phyloP scores from a whole-genome alignment of 768 basidiomycete species.

The Macrolepiota fuliginosa region DNA sequence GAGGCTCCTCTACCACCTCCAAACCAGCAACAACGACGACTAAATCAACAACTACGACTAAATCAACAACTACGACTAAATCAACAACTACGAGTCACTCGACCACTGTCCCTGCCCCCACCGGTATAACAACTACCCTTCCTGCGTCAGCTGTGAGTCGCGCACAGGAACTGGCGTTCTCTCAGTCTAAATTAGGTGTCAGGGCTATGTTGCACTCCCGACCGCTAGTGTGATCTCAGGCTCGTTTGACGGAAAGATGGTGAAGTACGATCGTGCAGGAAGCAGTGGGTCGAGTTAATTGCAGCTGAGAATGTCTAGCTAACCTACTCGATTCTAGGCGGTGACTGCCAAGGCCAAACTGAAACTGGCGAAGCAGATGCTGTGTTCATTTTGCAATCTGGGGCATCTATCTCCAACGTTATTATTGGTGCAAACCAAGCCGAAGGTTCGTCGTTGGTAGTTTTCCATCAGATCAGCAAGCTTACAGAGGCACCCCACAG shows the following conservation, averaged over 20 bases:
- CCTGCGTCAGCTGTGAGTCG: constrained; percentile 25
- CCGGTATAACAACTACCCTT: constrained; percentile 22
- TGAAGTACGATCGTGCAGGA: constrained; percentile 26
- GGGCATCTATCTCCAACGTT: constrained; percentile 27
- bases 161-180: not conserved
- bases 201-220: constrained; percentile 26
- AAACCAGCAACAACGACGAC: not conserved
- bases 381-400: constrained; percentile 26
- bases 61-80: constrained; percentile 6
- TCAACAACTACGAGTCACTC: constrained; percentile 15
- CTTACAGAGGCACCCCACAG: constrained; percentile 1
- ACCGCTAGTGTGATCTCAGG: constrained; percentile 27
- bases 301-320: not conserved
- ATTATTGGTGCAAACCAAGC: constrained; percentile 27
- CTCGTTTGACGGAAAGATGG: constrained; percentile 26
- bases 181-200: not conserved
- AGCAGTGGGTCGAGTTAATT: constrained; percentile 20
- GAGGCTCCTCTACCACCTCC: not conserved
- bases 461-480: not conserved
- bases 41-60: not conserved
- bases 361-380: constrained; percentile 28
- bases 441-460: constrained; percentile 17
- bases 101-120: constrained; percentile 16
- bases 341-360: constrained; percentile 23
- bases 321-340: constrained; percentile 15